Percentiles rank a stretch among this genome's conserved stretches.
Conservation (phyloP, 106 monocot species). For the Allium fistulosum region DNA sequence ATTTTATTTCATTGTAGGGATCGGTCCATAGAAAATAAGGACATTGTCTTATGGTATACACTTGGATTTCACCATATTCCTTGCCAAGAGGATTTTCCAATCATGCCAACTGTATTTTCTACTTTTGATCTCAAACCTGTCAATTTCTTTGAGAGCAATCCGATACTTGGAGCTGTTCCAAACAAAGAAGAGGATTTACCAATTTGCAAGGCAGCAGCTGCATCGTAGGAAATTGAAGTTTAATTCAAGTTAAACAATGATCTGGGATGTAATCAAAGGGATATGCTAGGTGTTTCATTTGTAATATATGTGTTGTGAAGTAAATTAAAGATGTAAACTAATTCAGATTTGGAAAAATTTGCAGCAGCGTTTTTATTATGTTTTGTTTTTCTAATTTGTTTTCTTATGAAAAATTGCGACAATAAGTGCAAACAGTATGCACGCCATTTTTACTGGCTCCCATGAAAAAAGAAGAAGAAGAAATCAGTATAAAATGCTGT, state of each 20-base stretch:
- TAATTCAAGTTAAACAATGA: not conserved
- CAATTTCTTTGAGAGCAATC: conserved; percentile 88
- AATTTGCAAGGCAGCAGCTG: conserved; percentile 23
- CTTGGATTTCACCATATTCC: conserved; percentile 66
- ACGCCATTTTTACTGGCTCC: no score
- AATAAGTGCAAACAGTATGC: no score
- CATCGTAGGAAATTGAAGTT: conserved; percentile 1
- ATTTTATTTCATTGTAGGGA: conserved; percentile 19
- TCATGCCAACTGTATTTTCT: conserved; percentile 83
- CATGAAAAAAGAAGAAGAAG: no score
- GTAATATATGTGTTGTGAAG: no score
- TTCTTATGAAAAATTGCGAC: no score
- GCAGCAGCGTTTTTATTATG: no score
- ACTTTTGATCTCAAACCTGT: conserved; percentile 90
- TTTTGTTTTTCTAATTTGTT: no score
- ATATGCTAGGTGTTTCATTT: no score
- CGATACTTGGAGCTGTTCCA: conserved; percentile 44
- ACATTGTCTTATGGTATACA: conserved; percentile 80
- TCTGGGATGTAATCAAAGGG: not conserved
- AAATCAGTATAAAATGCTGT: no score
- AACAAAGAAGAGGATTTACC: conserved; percentile 67
- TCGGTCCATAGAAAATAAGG: conserved; percentile 47
- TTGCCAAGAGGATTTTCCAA: conserved; percentile 67
- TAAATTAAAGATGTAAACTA: no score
- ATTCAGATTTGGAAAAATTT: no score